A percentile compares a stretch with the other conserved stretches of the same genome.
These are phyloP conservation scores for Primulina eburnea DNA, from an alignment of 257 asterid species.

Conservation along the genomic window DNA sequence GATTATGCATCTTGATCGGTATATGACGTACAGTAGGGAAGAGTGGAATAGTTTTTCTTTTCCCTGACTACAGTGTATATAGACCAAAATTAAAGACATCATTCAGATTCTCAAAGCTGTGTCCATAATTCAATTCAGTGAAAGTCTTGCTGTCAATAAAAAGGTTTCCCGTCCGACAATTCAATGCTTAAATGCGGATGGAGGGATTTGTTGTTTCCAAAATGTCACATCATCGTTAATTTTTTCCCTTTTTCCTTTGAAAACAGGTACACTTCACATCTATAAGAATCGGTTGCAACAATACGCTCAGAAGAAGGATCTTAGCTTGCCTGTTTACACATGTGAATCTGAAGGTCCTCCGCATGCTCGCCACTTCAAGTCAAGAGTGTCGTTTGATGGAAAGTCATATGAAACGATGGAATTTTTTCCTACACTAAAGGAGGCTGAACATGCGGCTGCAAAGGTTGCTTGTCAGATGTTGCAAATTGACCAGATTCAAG, in stretches of 20 bases:
- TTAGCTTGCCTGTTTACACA: conserved; percentile 52
- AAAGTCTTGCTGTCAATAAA: background rate
- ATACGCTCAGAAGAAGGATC: conserved; percentile 50
- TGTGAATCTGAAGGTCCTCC: conserved; percentile 68
- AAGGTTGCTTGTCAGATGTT: conserved; percentile 66
- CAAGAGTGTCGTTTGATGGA: conserved; percentile 51
- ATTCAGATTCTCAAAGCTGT: background rate
- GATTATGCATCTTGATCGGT: too few species aligned
- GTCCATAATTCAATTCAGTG: background rate
- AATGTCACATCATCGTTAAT: background rate
- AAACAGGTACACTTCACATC: conserved; percentile 44
- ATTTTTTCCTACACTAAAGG: conserved; percentile 58
- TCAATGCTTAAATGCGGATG: background rate
- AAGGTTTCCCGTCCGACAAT: background rate
- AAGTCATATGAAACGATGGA: conserved; percentile 45
- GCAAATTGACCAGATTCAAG: conserved; percentile 41
- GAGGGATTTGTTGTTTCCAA: background rate
- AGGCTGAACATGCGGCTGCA: conserved; percentile 84
- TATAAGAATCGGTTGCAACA: conserved; percentile 70
- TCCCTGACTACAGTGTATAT: background rate
- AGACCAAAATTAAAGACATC: background rate
- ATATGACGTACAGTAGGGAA: too few species aligned
- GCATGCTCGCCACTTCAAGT: conserved; percentile 57
- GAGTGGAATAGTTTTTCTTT: too few species aligned
- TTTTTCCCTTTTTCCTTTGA: background rate